These are phyloP conservation scores for Mariannaea elegans DNA, from an alignment of 2,329 filamentous ascomycete species.

Conservation along the genomic window DNA sequence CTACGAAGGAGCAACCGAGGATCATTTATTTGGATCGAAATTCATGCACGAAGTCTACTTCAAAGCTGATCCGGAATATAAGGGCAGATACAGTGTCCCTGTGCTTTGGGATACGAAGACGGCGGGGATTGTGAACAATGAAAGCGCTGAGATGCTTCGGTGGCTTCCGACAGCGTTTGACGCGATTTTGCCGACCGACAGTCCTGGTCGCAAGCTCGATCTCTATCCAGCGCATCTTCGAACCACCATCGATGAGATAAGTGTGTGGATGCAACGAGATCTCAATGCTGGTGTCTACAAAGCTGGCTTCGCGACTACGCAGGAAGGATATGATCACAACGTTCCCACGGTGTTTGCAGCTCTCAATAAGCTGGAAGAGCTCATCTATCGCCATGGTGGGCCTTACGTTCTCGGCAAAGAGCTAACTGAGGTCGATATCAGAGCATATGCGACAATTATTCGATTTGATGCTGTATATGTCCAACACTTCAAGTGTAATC, in stretches of 20 bases:
- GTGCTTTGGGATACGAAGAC: conserved; percentile 75
- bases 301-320: conserved; percentile 71
- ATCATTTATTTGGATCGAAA: conserved; percentile 71
- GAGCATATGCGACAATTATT: conserved; percentile 71
- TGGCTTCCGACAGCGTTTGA: conserved; percentile 85
- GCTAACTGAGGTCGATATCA: conserved; percentile 74
- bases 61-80: conserved; percentile 71
- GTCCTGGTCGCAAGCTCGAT: conserved; percentile 55
- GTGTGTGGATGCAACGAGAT: conserved; percentile 70
- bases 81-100: conserved; percentile 77
- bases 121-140: conserved; percentile 80
- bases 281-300: conserved; percentile 60
- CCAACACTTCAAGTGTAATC: conserved; percentile 71
- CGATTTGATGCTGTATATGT: conserved; percentile 76
- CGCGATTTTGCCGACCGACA: conserved; percentile 55
- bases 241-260: conserved; percentile 68
- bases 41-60: conserved; percentile 78
- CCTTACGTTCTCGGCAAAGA: conserved; percentile 70
- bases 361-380: conserved; percentile 69
- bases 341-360: conserved; percentile 69
- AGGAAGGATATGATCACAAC: conserved; percentile 71
- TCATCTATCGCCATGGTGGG: conserved; percentile 55
- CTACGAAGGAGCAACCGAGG: conserved; percentile 68
- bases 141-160: conserved; percentile 83
- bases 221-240: conserved; percentile 64